phyloP scores from a whole-genome alignment of 2,329 filamentous ascomycete genomes.

The Alternaria alternata region DNA sequence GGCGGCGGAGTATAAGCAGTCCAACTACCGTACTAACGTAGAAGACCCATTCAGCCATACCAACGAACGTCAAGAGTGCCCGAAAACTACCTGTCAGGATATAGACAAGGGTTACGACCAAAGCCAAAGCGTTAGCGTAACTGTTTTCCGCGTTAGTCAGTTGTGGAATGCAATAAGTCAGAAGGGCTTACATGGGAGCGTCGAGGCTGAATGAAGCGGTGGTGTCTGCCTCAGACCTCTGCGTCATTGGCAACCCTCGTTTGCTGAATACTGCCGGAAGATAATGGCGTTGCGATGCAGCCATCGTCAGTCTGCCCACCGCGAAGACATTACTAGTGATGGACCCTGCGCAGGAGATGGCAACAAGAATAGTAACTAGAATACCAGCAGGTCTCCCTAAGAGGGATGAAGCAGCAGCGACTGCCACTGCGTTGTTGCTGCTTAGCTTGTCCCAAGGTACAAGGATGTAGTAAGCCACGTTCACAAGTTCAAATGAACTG shows the following conservation, averaged over 20 bases:
- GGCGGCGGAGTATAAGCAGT: conserved; percentile 63
- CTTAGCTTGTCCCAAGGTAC: conserved; percentile 67
- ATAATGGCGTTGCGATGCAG: conserved; percentile 55
- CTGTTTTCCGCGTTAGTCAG: conserved; percentile 28
- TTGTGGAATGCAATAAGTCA: neutral
- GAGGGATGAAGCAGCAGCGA: conserved; percentile 60
- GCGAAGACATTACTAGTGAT: conserved; percentile 70
- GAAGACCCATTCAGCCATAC: conserved; percentile 62
- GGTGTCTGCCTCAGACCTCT: conserved; percentile 7
- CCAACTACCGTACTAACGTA: conserved; percentile 70
- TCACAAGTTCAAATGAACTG: conserved; percentile 66
- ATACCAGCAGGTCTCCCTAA: conserved; percentile 64
- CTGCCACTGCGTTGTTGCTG: conserved; percentile 68
- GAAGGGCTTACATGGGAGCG: conserved; percentile 42
- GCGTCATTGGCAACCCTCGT: conserved; percentile 35
- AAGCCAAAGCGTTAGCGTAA: conserved; percentile 39
- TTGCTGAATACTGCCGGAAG: conserved; percentile 44
- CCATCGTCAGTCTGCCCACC: conserved; percentile 67
- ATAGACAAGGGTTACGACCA: conserved; percentile 60
- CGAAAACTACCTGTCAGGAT: conserved; percentile 69
- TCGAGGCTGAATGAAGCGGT: conserved; percentile 29
- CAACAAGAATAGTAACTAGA: conserved; percentile 64
- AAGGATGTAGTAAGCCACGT: conserved; percentile 69
- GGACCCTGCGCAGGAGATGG: conserved; percentile 68
- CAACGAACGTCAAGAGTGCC: conserved; percentile 63